A percentile compares a stretch with the other conserved stretches of the same genome.
These are phyloP conservation scores for Xylaria venustula DNA, from an alignment of 495 filamentous ascomycete species.

Conservation along the genomic window DNA sequence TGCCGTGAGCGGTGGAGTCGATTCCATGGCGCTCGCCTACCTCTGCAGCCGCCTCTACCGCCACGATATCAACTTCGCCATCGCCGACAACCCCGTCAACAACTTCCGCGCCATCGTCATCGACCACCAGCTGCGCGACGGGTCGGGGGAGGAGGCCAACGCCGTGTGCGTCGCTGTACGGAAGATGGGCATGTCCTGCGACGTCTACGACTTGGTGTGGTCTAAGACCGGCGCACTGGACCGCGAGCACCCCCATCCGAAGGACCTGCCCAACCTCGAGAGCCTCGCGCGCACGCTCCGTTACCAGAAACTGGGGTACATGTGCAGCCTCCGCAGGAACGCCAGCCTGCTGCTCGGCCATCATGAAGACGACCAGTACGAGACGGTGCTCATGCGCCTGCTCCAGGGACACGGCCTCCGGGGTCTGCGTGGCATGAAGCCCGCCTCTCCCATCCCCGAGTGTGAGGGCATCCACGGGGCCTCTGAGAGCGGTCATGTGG, in stretches of 20 bases:
- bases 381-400: conserved; percentile 80
- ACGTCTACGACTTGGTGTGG: conserved; percentile 40
- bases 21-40: conserved; percentile 89
- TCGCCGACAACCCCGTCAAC: conserved; percentile 37
- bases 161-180: conserved; percentile 56
- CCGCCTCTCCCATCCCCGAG: conserved; percentile 71
- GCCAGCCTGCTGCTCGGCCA: conserved; percentile 70
- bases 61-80: conserved; percentile 20
- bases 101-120: conserved; percentile 67
- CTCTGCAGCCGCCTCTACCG: conserved; percentile 54
- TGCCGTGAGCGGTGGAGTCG: conserved; percentile 88
- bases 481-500: conserved; percentile 61
- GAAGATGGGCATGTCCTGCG: conserved; percentile 24
- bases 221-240: neutral
- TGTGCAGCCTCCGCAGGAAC: conserved; percentile 51
- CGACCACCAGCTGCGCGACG: conserved; percentile 71
- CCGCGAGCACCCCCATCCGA: conserved; percentile 24
- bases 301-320: conserved; percentile 66
- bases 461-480: conserved; percentile 72
- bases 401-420: conserved; percentile 55
- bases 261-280: conserved; percentile 65
- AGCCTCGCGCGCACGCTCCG: conserved; percentile 71
- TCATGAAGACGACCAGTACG: conserved; percentile 82
- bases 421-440: conserved; percentile 70
- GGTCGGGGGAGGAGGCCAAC: conserved; percentile 66